Evolutionary conservation across 2,329 filamentous ascomycete genomes (phyloP).

Genomic region (Metarhizium robertsii): DNA sequence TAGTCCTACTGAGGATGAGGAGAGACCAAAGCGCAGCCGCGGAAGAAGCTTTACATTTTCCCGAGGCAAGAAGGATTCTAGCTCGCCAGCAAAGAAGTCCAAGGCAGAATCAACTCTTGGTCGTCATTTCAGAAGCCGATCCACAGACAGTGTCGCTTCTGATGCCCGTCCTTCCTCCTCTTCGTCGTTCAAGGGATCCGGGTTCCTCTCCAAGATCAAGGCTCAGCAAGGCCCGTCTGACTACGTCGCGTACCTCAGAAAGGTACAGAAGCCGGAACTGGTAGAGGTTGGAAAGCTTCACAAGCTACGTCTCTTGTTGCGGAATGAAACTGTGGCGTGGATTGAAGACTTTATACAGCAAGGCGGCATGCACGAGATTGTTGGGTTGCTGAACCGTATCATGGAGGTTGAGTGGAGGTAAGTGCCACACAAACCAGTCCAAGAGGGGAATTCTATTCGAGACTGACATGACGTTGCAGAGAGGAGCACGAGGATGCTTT

Average conservation of each 20-base stretch:
- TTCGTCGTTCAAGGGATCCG: constrained; percentile 44
- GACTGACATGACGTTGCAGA: constrained; percentile 31
- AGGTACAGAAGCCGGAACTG: constrained; percentile 68
- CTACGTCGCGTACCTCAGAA: constrained; percentile 77
- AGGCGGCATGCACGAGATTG: constrained; percentile 87
- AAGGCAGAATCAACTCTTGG: constrained; percentile 55
- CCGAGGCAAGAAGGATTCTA: constrained; percentile 52
- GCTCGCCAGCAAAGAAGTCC: constrained; percentile 64
- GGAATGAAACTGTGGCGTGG: constrained; percentile 94
- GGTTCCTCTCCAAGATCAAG: constrained; percentile 59
- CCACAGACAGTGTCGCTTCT: constrained; percentile 57
- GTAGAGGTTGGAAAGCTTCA: constrained; percentile 94
- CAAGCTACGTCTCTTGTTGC: constrained; percentile 78
- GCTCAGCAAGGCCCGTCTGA: constrained; percentile 68
- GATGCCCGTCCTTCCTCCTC: constrained; percentile 44
- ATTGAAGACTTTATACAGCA: constrained; percentile 84
- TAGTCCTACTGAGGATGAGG: constrained; percentile 32
- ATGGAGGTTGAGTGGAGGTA: constrained; percentile 95
- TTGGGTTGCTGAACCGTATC: constrained; percentile 78
- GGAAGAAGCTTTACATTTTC: constrained; percentile 65
- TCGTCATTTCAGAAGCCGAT: constrained; percentile 62
- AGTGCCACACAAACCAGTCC: background rate
- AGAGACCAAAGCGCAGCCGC: constrained; percentile 40
- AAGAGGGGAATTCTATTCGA: background rate
- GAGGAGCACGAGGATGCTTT: constrained; percentile 94